Evolutionary conservation across 306 rosid genomes (phyloP).

Genomic region (Trifolium pratense): DNA sequence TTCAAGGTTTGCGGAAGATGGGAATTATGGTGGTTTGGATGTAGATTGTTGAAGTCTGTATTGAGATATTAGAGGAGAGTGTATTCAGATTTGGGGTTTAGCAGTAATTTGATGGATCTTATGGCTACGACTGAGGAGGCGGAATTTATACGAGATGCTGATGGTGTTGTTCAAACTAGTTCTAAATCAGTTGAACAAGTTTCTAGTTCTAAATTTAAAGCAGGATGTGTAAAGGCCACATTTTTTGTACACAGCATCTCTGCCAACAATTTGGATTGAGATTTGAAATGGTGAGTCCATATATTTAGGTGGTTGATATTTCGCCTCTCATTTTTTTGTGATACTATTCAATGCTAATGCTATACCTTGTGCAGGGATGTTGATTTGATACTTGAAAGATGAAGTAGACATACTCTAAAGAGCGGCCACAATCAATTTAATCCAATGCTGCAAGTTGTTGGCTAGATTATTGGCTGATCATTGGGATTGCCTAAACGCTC

Average conservation of each 20-base stretch:
- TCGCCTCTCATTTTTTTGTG: constrained; percentile 9
- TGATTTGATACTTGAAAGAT: constrained; percentile 21
- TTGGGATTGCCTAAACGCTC: constrained; percentile 1
- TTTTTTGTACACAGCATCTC: neutral
- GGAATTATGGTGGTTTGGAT: constrained; percentile 53
- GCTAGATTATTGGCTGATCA: neutral
- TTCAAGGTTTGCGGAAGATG: constrained; percentile 49
- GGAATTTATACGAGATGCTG: constrained; percentile 46
- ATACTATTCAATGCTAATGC: constrained; percentile 18
- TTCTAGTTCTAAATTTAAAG: constrained; percentile 60
- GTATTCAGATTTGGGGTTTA: constrained; percentile 88
- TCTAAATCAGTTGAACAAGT: constrained; percentile 51
- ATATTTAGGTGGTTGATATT: constrained; percentile 12
- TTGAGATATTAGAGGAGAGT: constrained; percentile 73
- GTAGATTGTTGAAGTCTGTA: constrained; percentile 53
- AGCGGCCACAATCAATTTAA: neutral
- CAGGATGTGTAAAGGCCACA: constrained; percentile 31
- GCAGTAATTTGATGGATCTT: constrained; percentile 90
- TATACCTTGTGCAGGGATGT: constrained; percentile 25
- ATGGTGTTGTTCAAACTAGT: constrained; percentile 43
- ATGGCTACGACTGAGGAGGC: constrained; percentile 78
- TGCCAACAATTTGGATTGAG: constrained; percentile 29
- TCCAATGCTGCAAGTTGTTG: constrained; percentile 8
- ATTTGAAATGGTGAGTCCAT: constrained; percentile 25
- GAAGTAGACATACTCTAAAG: constrained; percentile 4